Base-by-base conservation (phyloP, 192 early-diverging fungal genomes). In the Coemansia sp. region DNA sequence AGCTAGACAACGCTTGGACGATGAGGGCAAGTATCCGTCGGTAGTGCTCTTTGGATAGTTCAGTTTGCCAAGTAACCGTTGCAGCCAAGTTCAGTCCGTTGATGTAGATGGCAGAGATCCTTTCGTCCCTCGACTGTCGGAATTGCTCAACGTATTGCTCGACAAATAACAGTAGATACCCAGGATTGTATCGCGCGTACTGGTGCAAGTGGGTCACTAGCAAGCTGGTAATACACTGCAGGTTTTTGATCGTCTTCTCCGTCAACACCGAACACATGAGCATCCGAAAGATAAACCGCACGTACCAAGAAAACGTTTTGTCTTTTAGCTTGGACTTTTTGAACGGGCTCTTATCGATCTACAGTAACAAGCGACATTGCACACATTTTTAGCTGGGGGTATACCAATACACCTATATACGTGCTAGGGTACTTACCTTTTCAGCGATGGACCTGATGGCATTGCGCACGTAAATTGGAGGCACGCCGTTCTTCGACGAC, bases 1-100 rank as follows among this genome's bases (percentile, higher is more conserved):
- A 83, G 29, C 62, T 36, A 1, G 68, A 35, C 34, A 77, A 51
- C 3, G 62, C 65, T 36, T 61, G 31, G 4, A 68, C 45, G 6
- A 83, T 41, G 4, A 48, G 24, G 19, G 66, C 31, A 11, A 70
- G 36, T 51, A 77, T 71, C 21, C 33, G 44, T 35, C 7, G 42
- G 21, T 65, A 37, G 24, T 74, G 69, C 21, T 33, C 36, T 3
- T 51, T 31, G 4, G 62, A 35, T 34, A 77, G 34, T 2, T 34
- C 16, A 34, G 39, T 27, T 11, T 66, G 68, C 75, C 80, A 74
- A 6, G 68, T 77, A 27, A 77, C 53, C 44, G 64, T 56, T 27
- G 72, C 75, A 3, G 69, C 61, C 27, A 73, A 64, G 41, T 59
- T 72, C 6, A 83, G 59, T 2, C 75, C 80, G 59, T 74, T 77